Evolutionary conservation across 2,329 filamentous ascomycete species (phyloP).

Genomic region (Metarhizium album): DNA sequence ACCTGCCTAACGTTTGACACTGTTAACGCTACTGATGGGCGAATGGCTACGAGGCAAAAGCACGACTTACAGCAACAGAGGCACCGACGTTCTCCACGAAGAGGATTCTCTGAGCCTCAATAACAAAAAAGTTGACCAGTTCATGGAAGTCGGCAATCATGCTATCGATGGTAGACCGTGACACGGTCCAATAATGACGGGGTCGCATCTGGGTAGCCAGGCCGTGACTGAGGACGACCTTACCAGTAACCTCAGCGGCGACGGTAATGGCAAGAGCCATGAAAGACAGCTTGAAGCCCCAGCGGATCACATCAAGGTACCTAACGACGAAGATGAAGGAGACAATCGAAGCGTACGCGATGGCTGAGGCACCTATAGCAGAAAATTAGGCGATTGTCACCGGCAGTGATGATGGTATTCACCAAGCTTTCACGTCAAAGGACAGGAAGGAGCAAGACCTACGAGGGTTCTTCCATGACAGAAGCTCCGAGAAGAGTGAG

Average conservation of each 20-base stretch:
- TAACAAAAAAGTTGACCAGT: slow-evolving; percentile 61
- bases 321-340: slow-evolving; percentile 50
- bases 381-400: neutral
- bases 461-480: slow-evolving; percentile 61
- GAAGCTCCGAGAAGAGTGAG: slow-evolving; percentile 57
- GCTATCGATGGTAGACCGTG: slow-evolving; percentile 49
- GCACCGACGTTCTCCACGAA: slow-evolving; percentile 56
- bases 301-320: slow-evolving; percentile 57
- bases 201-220: slow-evolving; percentile 56
- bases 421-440: neutral
- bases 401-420: neutral
- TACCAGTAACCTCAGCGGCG: slow-evolving; percentile 49
- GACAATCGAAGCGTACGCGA: slow-evolving; percentile 50
- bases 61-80: slow-evolving; percentile 44
- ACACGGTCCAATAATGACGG: slow-evolving; percentile 55
- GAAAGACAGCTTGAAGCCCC: slow-evolving; percentile 54
- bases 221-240: slow-evolving; percentile 49
- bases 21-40: slow-evolving; percentile 11
- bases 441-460: slow-evolving; percentile 17
- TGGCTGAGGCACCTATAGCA: slow-evolving; percentile 46
- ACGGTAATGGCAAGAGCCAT: slow-evolving; percentile 50
- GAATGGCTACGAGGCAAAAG: slow-evolving; percentile 7
- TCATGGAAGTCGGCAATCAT: slow-evolving; percentile 55
- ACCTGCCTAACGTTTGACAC: slow-evolving; percentile 37
- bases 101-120: slow-evolving; percentile 57